Evolutionary conservation across 208 protist genomes (phyloP), one percentile per base, ranked within the genome.

Genomic region (Acanthamoeba lenticulata): DNA sequence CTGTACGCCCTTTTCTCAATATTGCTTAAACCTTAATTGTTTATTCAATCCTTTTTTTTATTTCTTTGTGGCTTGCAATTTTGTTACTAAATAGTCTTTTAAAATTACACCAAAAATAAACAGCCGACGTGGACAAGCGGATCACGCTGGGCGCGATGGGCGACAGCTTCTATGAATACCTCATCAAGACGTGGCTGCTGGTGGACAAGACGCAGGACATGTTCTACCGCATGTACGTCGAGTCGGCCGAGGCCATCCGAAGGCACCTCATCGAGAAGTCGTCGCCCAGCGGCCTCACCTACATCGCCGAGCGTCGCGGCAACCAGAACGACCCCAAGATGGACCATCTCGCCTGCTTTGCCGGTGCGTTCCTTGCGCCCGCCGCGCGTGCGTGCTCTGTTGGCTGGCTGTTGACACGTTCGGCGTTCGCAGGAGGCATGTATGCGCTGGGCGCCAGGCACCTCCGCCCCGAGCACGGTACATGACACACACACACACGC

Each of bases 101-200:
- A 60, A 27, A 60, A 27, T 60, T 60, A 27, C 52, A 60, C 11
- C 52, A 60, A 60, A 27, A 21, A 60, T 60, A 27, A 60, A 21
- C 52, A 21, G 52, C 11, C 52, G 11, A 60, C 21, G 52, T 27
- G 11, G 21, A 21, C 52, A 11, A 60, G 52, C 11, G 21, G 60
- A 27, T 69, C 11, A 36, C 60, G 19, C 21, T 97, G 21, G 97
- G 96, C 29, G 95, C 95, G 11, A 47, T 97, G 1, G 95, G 95
- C 27, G 97, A 97, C 83, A 96, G 94, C 24, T 97, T 96, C 77
- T 97, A 95, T 94, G 97, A 97, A 89, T 97, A 97, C 77, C 60
- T 97, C 27, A 15, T 97, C 15, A 97, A 97, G 69, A 42, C 92
- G 47, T 97, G 69, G 60, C 55, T 93, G 7, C 38, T 93, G 27